Conservation (phyloP, 305 asterid genomes). For the Fraxinus nigra region DNA sequence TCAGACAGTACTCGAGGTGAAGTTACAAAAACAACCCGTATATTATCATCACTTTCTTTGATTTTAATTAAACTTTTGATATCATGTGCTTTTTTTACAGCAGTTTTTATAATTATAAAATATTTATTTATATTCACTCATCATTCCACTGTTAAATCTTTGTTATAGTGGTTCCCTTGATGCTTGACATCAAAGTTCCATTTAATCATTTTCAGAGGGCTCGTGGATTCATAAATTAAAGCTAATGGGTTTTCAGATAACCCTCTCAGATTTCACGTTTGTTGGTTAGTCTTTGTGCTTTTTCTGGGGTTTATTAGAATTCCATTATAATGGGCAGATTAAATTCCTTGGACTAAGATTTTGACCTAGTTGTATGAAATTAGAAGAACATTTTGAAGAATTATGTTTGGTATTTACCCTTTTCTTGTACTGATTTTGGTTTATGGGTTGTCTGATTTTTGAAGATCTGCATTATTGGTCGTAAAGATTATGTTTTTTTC, state of each 20-base stretch:
- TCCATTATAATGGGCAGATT: not conserved
- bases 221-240: constrained; percentile 32
- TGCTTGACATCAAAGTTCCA: constrained; percentile 79
- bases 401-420: constrained; percentile 12
- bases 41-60: not conserved
- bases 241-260: constrained; percentile 16
- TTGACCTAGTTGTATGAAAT: not conserved
- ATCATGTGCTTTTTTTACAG: constrained; percentile 30
- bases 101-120: constrained; percentile 21
- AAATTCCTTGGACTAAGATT: not conserved
- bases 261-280: constrained; percentile 34
- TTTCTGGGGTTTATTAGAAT: constrained; percentile 25
- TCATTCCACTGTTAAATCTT: constrained; percentile 59
- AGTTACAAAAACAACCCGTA: constrained; percentile 41
- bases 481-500: not conserved
- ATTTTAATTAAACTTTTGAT: constrained; percentile 14
- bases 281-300: constrained; percentile 41
- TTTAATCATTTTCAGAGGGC: constrained; percentile 50
- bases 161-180: constrained; percentile 70
- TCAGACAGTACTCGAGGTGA: constrained; percentile 4
- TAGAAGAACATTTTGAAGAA: constrained; percentile 1
- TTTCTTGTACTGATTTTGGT: not conserved
- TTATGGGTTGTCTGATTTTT: not conserved
- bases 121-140: constrained; percentile 20
- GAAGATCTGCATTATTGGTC: constrained; percentile 14